Conservation (phyloP, 768 basidiomycete species). For the Kwoniella sp. region DNA sequence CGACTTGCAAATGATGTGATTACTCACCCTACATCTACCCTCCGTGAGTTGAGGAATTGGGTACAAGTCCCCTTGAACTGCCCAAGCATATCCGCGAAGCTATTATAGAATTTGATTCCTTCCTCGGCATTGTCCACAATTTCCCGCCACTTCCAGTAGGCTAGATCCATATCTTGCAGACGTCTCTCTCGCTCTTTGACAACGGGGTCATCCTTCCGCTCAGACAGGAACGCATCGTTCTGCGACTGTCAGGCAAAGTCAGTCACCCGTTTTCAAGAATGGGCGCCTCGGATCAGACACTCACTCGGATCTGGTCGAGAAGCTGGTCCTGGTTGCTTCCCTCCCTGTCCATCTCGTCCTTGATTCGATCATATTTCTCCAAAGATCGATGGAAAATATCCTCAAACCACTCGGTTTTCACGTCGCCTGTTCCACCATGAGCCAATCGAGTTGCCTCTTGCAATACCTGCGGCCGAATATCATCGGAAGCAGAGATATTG, state of each 20-base stretch:
- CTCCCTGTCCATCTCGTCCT: constrained; percentile 63
- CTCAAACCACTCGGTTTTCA: constrained; percentile 85
- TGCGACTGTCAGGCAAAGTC: constrained; percentile 58
- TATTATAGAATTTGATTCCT: constrained; percentile 92
- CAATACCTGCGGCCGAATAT: constrained; percentile 71
- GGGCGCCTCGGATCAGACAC: no score
- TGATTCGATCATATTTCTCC: constrained; percentile 74
- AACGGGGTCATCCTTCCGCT: constrained; percentile 73
- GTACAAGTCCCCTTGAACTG: constrained; percentile 76
- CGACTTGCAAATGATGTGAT: neutral
- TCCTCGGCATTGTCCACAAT: constrained; percentile 82
- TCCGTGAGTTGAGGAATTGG: constrained; percentile 71
- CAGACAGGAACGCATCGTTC: constrained; percentile 74
- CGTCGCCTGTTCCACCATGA: constrained; percentile 60
- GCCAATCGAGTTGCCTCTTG: constrained; percentile 69
- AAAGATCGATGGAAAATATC: constrained; percentile 76
- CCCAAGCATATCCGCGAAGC: constrained; percentile 69
- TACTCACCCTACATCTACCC: constrained; percentile 73
- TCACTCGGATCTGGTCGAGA: constrained; percentile 70
- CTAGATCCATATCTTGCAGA: constrained; percentile 77
- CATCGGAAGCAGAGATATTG: constrained; percentile 67
- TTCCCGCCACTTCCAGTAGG: constrained; percentile 85
- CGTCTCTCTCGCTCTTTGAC: constrained; percentile 79
- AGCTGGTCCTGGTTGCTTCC: constrained; percentile 66
- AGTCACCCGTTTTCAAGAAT: neutral